Percentiles rank a stretch among this genome's conserved stretches.
phyloP scores from a whole-genome alignment of 495 filamentous ascomycete genomes.

The Penicillium verhagenii region DNA sequence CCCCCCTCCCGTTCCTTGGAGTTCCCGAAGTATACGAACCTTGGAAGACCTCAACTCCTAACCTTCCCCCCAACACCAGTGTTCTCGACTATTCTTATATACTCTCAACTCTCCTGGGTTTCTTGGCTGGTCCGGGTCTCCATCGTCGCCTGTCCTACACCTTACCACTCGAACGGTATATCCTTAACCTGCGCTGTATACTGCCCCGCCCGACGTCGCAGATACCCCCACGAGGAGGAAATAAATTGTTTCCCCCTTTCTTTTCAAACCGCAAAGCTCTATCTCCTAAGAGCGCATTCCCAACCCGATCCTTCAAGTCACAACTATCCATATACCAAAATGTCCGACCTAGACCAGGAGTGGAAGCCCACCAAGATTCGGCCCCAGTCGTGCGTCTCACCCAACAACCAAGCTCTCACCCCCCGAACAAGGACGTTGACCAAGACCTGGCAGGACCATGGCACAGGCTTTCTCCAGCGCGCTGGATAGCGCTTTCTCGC shows the following conservation, averaged over 20 bases:
- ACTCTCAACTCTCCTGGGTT: conserved; percentile 7
- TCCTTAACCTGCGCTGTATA: neutral
- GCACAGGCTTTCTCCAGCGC: conserved; percentile 83
- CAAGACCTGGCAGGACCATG: conserved; percentile 62
- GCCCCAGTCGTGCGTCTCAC: conserved; percentile 73
- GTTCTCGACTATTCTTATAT: conserved; percentile 3
- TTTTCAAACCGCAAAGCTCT: neutral
- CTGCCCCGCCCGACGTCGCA: conserved; percentile 11
- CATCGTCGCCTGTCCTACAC: conserved; percentile 12
- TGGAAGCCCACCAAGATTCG: conserved; percentile 77
- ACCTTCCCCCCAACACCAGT: neutral
- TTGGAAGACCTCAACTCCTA: neutral
- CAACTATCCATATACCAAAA: conserved; percentile 28
- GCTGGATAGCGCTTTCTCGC: conserved; percentile 83
- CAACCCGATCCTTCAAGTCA: neutral
- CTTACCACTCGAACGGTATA: neutral
- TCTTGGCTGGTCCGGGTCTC: conserved; percentile 28
- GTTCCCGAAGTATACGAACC: conserved; percentile 10
- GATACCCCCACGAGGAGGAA: conserved; percentile 2
- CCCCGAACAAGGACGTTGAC: conserved; percentile 24
- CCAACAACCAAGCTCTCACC: neutral
- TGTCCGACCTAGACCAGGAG: conserved; percentile 67
- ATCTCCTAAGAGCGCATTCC: too few relatives aligned
- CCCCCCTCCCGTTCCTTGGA: conserved; percentile 8
- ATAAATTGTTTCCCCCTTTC: neutral